Conservation (phyloP, 768 basidiomycete genomes). For the Boletus tomentosulus region DNA sequence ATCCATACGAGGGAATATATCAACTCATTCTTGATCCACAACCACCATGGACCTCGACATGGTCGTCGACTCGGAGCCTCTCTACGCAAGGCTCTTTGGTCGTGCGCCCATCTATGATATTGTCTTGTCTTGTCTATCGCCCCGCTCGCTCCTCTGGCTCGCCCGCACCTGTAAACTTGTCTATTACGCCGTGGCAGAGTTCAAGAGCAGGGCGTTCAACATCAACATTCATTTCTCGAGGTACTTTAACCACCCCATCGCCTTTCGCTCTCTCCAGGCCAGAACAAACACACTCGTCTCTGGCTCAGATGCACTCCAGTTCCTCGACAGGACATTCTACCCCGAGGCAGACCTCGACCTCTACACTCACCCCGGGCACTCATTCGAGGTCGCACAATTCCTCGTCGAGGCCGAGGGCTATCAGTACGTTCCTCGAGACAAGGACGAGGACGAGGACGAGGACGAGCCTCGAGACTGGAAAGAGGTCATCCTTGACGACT, state of each 20-base stretch:
- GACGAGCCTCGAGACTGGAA: constrained; percentile 8
- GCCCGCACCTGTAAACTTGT: constrained; percentile 20
- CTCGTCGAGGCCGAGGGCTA: constrained; percentile 32
- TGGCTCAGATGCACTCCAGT: constrained; percentile 51
- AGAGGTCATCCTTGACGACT: constrained; percentile 3
- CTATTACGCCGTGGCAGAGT: constrained; percentile 15
- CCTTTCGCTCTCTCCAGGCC: constrained; percentile 43
- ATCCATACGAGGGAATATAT: constrained; percentile 19
- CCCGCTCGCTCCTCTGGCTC: constrained; percentile 21
- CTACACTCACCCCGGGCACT: constrained; percentile 36
- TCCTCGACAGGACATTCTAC: constrained; percentile 43
- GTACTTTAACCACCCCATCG: constrained; percentile 35
- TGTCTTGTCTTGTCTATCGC: constrained; percentile 19
- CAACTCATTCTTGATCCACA: neutral
- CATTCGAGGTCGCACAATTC: constrained; percentile 34
- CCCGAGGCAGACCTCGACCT: constrained; percentile 49
- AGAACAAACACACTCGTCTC: constrained; percentile 46
- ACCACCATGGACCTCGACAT: constrained; percentile 3
- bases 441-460: constrained; percentile 19
- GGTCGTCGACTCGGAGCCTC: neutral
- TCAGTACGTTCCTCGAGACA: constrained; percentile 17
- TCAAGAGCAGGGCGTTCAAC: constrained; percentile 30
- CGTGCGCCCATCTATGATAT: constrained; percentile 21
- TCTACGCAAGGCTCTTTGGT: constrained; percentile 4
- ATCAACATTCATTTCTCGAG: constrained; percentile 34